Base-by-base conservation (phyloP, 495 filamentous ascomycete genomes). In the Trichoderma orchidacearum region DNA sequence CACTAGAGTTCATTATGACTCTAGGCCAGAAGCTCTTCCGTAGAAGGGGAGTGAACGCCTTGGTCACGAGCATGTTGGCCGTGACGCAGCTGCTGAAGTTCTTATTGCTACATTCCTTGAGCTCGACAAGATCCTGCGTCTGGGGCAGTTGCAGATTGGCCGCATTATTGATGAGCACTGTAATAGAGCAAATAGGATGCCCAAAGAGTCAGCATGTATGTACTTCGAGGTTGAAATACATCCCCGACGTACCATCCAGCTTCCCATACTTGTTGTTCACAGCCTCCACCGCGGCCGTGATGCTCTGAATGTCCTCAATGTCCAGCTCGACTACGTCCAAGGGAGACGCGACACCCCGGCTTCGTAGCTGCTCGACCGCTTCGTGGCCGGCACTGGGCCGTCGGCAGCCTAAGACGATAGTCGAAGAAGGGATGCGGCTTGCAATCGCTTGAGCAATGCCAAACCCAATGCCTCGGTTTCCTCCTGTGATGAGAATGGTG, bases 121-220 rank as follows among this genome's bases (percentile, higher is more conserved):
- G 11, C 15, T 58, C 60, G 3, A 38, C n/a, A 0, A 63, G 62
- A 12, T 58, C 30, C 21, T 57, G 30, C 8, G 21, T 32, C 18
- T 56, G 30, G 6, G 51, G 58, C 17, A 62, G 9, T n/a, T 51
- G 30, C n/a, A 58, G 55, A 1, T 64, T 61, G 0, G 66, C 68
- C 1, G 66, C 69, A 53, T 72, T 72, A 60, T 70, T 69, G 28
- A 72, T 61, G 4, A 72, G 56, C n/a, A 68, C 68, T 72, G 41
- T 12, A n/a, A 34, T 7, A n/a, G 21, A 35, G 3, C 8, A 53
- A 36, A 15, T 12, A 23, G 25, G 8, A 12, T 32, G 5, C 15
- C 12, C 48, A 51, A 9, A 11, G 7, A 11, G 1, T 27, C 1
- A 57, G 3, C 30, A 45, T n/a, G 21, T 48, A 56, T 32, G 11